These are phyloP conservation scores for Aquilaria sinensis DNA, from an alignment of 345 rosid species.

Conservation along the genomic window DNA sequence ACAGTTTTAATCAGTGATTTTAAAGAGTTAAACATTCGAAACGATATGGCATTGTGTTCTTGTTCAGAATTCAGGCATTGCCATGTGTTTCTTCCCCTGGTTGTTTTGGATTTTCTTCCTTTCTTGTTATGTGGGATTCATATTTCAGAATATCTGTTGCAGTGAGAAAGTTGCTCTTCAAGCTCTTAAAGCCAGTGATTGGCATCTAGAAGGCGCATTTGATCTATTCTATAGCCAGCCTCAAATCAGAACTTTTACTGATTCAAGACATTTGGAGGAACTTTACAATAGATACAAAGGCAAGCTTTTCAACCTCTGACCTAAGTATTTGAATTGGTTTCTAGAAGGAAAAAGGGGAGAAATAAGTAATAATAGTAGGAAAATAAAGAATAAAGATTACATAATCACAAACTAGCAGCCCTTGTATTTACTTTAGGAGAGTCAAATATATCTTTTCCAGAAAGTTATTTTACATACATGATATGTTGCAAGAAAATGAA, in stretches of 20 bases:
- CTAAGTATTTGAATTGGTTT: no score
- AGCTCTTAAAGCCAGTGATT: conserved; percentile 83
- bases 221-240: conserved; percentile 88
- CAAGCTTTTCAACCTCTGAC: conserved; percentile 14
- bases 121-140: conserved; percentile 2
- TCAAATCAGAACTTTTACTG: conserved; percentile 60
- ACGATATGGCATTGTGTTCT: background rate
- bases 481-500: no score
- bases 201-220: conserved; percentile 96
- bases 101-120: background rate
- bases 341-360: no score
- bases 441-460: background rate
- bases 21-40: background rate
- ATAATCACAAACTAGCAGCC: background rate
- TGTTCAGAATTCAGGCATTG: background rate
- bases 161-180: conserved; percentile 87
- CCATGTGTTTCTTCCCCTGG: background rate
- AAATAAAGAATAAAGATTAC: background rate
- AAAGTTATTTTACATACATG: no score
- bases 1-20: background rate
- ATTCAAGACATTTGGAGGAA: conserved; percentile 85
- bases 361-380: background rate
- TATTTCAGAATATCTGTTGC: conserved; percentile 18
- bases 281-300: conserved; percentile 94
- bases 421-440: background rate